Evolutionary conservation across 1,139 yeast species (phyloP).

Genomic region (Yamadazyma dushanensis): DNA sequence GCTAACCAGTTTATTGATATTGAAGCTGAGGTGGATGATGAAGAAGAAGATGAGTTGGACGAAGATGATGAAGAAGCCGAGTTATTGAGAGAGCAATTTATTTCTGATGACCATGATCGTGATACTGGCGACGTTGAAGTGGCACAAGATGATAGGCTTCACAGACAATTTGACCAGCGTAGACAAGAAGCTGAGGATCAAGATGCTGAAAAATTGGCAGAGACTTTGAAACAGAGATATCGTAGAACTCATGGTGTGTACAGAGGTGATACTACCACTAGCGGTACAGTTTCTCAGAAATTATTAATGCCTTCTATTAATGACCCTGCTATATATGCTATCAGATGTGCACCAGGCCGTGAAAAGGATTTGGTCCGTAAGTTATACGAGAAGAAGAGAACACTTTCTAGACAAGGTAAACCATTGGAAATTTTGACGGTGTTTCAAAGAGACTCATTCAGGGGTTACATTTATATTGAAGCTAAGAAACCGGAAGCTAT

Average conservation of each 20-base stretch:
- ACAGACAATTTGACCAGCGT: conserved; percentile 88
- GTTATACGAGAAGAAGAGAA: conserved; percentile 74
- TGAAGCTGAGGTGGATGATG: conserved; percentile 98
- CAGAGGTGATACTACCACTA: conserved; percentile 79
- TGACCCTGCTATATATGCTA: conserved; percentile 96
- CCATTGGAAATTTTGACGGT: conserved; percentile 83
- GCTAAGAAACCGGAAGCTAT: conserved; percentile 94
- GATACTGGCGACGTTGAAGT: conserved; percentile 45
- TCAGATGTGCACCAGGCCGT: conserved; percentile 88
- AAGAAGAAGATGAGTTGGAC: conserved; percentile 86
- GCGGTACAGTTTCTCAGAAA: conserved; percentile 85
- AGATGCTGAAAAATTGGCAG: conserved; percentile 94
- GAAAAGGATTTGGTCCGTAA: conserved; percentile 90
- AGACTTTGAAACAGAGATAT: conserved; percentile 87
- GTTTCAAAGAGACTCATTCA: conserved; percentile 90
- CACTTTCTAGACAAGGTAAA: conserved; percentile 58
- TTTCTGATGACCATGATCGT: conserved; percentile 66
- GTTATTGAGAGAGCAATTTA: conserved; percentile 77
- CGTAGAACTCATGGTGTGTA: conserved; percentile 85
- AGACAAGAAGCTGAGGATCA: conserved; percentile 89
- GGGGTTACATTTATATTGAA: conserved; percentile 90
- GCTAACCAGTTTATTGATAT: conserved; percentile 95
- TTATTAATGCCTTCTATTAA: conserved; percentile 91
- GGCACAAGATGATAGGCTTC: conserved; percentile 65
- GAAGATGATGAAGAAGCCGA: conserved; percentile 94